A percentile compares a stretch with the other conserved stretches of the same genome.
Conservation (phyloP, 2,329 filamentous ascomycete species). For the Diaporthe amygdali region DNA sequence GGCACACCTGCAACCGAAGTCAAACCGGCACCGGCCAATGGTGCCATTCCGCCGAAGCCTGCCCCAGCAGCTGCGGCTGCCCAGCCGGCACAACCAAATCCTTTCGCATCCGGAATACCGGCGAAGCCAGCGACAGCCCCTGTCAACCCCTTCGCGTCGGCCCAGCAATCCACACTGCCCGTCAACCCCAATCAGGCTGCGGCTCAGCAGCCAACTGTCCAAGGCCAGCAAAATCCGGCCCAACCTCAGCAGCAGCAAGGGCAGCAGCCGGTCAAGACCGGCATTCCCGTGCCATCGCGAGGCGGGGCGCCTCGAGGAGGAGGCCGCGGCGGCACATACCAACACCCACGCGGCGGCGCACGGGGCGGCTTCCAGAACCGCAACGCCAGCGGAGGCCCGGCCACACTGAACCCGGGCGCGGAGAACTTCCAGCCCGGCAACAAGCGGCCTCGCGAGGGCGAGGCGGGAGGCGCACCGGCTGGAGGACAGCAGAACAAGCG, state of each 20-base stretch:
- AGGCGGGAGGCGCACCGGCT: constrained; percentile 31
- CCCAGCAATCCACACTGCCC: constrained; percentile 23
- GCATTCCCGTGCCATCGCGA: constrained; percentile 32
- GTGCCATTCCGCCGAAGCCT: constrained; percentile 18
- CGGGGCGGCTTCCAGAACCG: constrained; percentile 41
- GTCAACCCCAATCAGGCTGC: neutral
- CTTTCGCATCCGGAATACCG: constrained; percentile 21
- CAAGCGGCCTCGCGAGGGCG: constrained; percentile 58
- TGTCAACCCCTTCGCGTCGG: constrained; percentile 23
- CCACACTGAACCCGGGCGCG: constrained; percentile 53
- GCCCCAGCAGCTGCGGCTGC: constrained; percentile 24
- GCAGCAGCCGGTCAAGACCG: constrained; percentile 26
- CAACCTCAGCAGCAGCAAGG: constrained; percentile 28
- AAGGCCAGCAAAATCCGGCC: constrained; percentile 18
- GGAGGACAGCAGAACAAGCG: constrained; percentile 40
- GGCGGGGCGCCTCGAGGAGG: constrained; percentile 29
- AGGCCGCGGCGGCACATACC: constrained; percentile 33
- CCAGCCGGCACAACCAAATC: constrained; percentile 20
- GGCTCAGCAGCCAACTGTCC: neutral
- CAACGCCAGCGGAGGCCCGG: constrained; percentile 45
- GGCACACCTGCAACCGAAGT: neutral
- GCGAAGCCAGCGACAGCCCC: neutral
- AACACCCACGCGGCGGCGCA: constrained; percentile 33
- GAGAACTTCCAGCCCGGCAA: constrained; percentile 60
- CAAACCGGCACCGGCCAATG: constrained; percentile 22